phyloP scores from a whole-genome alignment of 164 flowering plant genomes.

The Vitis rupestris region DNA sequence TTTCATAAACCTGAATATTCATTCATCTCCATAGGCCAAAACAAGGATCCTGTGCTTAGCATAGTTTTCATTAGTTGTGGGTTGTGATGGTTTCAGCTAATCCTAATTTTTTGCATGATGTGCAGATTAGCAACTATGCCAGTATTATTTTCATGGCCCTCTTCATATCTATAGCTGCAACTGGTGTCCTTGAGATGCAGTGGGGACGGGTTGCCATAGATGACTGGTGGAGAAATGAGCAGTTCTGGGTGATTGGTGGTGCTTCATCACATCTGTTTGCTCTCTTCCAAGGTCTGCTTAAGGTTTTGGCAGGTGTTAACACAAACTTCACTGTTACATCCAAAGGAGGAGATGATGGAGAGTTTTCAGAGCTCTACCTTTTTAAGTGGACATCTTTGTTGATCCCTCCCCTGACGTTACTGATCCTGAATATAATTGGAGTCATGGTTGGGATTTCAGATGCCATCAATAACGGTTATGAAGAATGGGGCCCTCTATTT shows the following conservation, averaged over 20 bases:
- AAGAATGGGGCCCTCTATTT: constrained; percentile 78
- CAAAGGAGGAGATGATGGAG: constrained; percentile 75
- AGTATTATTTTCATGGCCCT: constrained; percentile 67
- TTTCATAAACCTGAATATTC: not conserved
- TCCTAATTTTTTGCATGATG: not conserved
- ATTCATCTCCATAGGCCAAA: not conserved
- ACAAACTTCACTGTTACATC: constrained; percentile 86
- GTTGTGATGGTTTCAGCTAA: not conserved
- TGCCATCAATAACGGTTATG: constrained; percentile 71
- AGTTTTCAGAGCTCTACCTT: constrained; percentile 65
- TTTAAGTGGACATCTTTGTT: constrained; percentile 79
- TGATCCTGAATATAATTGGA: constrained; percentile 67
- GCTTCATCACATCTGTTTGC: constrained; percentile 74
- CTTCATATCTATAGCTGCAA: constrained; percentile 65
- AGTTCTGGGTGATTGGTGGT: constrained; percentile 90
- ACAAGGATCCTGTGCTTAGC: no score
- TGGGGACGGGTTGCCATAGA: constrained; percentile 76
- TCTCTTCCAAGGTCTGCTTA: constrained; percentile 75
- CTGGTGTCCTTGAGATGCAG: constrained; percentile 73
- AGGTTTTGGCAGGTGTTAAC: constrained; percentile 73
- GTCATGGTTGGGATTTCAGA: constrained; percentile 61
- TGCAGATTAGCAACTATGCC: constrained; percentile 86
- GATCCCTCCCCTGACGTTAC: constrained; percentile 61
- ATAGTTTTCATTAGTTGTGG: not conserved
- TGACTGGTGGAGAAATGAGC: constrained; percentile 91